phyloP scores from a whole-genome alignment of 2,329 filamentous ascomycete genomes.

The Botrytis elliptica region DNA sequence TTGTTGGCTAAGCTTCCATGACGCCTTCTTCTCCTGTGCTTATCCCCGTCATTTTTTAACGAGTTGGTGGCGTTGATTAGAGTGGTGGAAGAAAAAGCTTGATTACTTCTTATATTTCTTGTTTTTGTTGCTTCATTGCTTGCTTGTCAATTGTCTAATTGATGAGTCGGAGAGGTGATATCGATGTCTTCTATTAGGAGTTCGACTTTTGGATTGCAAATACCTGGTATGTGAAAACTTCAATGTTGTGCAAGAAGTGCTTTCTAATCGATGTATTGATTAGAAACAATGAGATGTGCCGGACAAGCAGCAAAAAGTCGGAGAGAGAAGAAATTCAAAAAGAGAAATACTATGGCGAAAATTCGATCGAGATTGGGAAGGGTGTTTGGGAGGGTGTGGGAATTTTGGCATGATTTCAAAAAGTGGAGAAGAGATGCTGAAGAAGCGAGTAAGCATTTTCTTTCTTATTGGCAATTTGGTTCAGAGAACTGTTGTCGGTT shows the following conservation, averaged over 20 bases:
- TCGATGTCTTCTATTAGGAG: background rate
- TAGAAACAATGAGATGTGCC: background rate
- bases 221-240: background rate
- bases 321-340: background rate
- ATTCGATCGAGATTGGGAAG: background rate
- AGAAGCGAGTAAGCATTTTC: background rate
- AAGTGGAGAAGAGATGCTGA: background rate
- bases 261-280: accelerated
- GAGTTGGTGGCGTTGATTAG: background rate
- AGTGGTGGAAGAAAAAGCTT: background rate
- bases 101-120: background rate
- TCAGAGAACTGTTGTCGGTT: background rate
- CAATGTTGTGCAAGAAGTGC: too few relatives aligned
- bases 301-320: background rate
- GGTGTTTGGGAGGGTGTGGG: background rate
- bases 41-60: background rate
- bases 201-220: background rate
- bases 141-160: background rate
- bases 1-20: background rate
- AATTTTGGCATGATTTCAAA: background rate
- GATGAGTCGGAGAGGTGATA: background rate
- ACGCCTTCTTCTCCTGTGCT: background rate
- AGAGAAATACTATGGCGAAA: background rate
- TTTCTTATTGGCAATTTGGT: background rate
- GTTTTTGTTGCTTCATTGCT: background rate